A percentile compares a stretch with the other conserved stretches of the same genome.
phyloP scores from a whole-genome alignment of 495 filamentous ascomycete species.

The Platismatia glauca region DNA sequence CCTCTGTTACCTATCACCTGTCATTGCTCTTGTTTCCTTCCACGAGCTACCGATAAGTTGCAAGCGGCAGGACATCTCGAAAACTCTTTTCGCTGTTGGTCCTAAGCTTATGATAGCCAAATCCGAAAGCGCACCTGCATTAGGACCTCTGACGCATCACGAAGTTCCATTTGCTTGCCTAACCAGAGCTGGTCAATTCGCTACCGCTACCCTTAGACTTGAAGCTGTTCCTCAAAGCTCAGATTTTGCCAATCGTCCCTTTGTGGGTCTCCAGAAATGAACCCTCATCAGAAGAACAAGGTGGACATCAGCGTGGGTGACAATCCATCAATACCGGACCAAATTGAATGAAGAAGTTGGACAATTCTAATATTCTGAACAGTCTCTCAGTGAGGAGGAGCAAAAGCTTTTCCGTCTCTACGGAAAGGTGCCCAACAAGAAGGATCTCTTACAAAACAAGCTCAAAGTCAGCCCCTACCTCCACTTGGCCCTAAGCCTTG shows the following conservation, averaged over 20 bases:
- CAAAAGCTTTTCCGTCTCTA: slow-evolving; percentile 92
- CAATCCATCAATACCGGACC: slow-evolving; percentile 6
- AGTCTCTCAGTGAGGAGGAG: slow-evolving; percentile 87
- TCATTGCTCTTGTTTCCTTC: not conserved
- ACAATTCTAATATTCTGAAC: slow-evolving; percentile 19
- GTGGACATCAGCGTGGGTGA: slow-evolving; percentile 80
- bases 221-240: not conserved
- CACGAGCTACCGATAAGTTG: not conserved
- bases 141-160: not conserved
- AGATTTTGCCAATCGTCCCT: not conserved
- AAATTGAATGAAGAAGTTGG: not conserved
- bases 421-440: slow-evolving; percentile 91
- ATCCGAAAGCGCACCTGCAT: not conserved
- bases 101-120: not conserved
- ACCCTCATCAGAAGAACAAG: slow-evolving; percentile 95
- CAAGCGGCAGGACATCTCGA: no score
- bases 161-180: not conserved
- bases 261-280: slow-evolving; percentile 50
- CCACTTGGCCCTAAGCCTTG: slow-evolving; percentile 4
- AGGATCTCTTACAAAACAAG: slow-evolving; percentile 95
- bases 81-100: not conserved
- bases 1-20: no score
- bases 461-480: slow-evolving; percentile 51
- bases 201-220: not conserved
- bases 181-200: not conserved